Evolutionary conservation across 164 flowering plant genomes (phyloP), one percentile per base, ranked within the genome.

Genomic region (Aristolochia contorta): DNA sequence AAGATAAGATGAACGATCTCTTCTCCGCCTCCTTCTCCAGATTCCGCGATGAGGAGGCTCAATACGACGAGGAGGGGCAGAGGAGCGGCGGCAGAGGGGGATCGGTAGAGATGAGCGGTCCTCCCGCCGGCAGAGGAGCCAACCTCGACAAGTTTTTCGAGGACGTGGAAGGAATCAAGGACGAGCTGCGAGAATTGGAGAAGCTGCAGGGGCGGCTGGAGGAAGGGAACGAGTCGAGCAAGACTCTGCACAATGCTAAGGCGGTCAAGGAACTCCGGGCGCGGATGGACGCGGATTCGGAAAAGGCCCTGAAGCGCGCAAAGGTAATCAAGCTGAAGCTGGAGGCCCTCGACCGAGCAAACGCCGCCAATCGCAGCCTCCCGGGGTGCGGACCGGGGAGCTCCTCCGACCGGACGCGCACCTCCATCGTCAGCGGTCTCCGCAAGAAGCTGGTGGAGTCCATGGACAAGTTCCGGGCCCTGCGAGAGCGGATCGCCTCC

Each of bases 1-100:
- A 20, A 16, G 23, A 18, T 25, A 74, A 51, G 24, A 90, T 90
- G 97, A 90, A 87, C 71, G 84, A 90, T 66, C 80, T 90, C 19
- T 79, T 87, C 65, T 82, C 58, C 45, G 24, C 75, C 8, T 85
- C 95, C 20, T 87, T 87, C 75, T 79, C 91, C 33, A 77, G 81
- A 58, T 72, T 69, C 74, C 77, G 78, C 54, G 60, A 67, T 53
- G 78, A 75, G 48, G 78, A 76, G 48, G 43, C 43, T 4, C 7
- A 37, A 8, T 37, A 37, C 37, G 51, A 59, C 33, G 55, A 47
- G 60, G 60, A 61, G 50, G 55, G 15, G 30, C 3, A 37, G 3
- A 32, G 54, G 22, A 59, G 45, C 7, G 32, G 19, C 22, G 23
- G 19, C 56, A 13, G 27, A 12, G 22, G 25, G 12, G 30, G 56